phyloP scores from a whole-genome alignment of 2,329 filamentous ascomycete species.

The Coniella vitis region DNA sequence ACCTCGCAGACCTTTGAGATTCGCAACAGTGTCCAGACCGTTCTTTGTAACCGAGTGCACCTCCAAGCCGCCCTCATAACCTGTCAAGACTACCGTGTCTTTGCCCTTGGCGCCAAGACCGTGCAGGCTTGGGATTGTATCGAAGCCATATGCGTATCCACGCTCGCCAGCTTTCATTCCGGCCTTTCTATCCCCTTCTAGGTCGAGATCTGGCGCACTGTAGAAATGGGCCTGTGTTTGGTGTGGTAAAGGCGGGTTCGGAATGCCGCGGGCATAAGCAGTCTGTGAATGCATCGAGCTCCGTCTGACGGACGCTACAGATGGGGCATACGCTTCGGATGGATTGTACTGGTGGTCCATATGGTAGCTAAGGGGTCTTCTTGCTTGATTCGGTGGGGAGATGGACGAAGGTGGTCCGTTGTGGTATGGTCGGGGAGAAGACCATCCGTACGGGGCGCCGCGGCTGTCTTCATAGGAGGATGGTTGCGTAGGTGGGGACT shows the following conservation, averaged over 20 bases:
- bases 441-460: constrained; percentile 38
- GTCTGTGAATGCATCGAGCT: constrained; percentile 46
- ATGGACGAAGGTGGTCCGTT: constrained; percentile 37
- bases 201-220: constrained; percentile 64
- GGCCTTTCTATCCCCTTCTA: constrained; percentile 41
- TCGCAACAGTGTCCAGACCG: constrained; percentile 62
- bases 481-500: constrained; percentile 46
- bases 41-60: constrained; percentile 67
- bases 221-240: constrained; percentile 74
- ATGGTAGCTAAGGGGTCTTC: constrained; percentile 49
- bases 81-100: constrained; percentile 56
- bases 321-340: constrained; percentile 32
- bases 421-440: constrained; percentile 38
- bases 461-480: constrained; percentile 44
- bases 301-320: constrained; percentile 32
- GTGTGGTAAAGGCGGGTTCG: constrained; percentile 63
- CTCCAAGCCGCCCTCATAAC: constrained; percentile 73
- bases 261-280: constrained; percentile 35
- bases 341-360: constrained; percentile 39
- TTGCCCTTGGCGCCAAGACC: constrained; percentile 44
- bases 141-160: constrained; percentile 77
- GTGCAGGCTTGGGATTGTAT: constrained; percentile 47
- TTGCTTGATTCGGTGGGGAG: constrained; percentile 28
- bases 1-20: constrained; percentile 70
- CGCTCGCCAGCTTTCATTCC: constrained; percentile 58